Conservation (phyloP, 257 asterid genomes). For the Solanum tarijense region DNA sequence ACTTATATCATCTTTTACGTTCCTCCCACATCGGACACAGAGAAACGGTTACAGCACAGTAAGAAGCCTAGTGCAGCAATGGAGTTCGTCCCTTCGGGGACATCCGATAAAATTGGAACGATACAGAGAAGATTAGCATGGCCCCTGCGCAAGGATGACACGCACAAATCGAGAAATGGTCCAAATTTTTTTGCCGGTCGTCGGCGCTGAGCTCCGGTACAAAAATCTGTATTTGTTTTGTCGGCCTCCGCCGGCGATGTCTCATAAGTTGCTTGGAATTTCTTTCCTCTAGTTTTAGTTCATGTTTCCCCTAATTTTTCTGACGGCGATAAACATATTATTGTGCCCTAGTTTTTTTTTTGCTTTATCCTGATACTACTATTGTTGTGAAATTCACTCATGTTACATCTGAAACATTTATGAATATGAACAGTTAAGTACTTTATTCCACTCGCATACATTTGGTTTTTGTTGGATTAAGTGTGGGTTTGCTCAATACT, state of each 20-base stretch:
- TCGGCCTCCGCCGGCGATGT: too few species aligned
- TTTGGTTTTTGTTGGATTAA: neutral
- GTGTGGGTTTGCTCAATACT: neutral
- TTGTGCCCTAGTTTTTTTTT: neutral
- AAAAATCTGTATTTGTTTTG: too few species aligned
- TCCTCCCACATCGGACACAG: neutral
- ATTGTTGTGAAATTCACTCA: neutral
- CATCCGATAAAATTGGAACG: conserved; percentile 20
- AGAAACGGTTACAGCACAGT: rapidly evolving
- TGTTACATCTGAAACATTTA: neutral
- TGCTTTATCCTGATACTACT: neutral
- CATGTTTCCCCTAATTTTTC: neutral
- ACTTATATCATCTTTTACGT: neutral
- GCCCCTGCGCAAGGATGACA: conserved; percentile 15
- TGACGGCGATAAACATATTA: neutral
- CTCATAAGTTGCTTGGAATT: neutral
- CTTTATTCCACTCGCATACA: neutral
- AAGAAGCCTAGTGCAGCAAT: neutral
- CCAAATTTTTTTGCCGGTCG: too few species aligned
- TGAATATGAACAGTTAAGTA: neutral
- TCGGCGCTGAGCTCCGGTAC: too few species aligned
- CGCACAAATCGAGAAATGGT: too few species aligned
- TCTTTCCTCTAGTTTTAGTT: neutral
- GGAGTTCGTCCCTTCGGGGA: neutral
- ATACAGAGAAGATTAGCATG: conserved; percentile 23